Evolutionary conservation across 2,329 filamentous ascomycete genomes (phyloP).

Genomic region (Zymoseptoria ardabiliae): DNA sequence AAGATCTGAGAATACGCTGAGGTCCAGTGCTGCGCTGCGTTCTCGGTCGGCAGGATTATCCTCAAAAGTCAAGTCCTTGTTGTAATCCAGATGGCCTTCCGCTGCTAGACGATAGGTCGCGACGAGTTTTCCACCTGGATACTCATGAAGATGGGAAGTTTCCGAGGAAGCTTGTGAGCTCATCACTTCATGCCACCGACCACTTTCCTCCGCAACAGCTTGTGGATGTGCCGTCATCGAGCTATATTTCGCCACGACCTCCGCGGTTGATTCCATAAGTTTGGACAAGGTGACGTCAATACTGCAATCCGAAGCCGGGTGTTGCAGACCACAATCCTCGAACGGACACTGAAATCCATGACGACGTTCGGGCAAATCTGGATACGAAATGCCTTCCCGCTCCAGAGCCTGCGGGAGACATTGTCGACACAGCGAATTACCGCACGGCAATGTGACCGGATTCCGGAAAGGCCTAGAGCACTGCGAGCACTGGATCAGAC

Average conservation of each 20-base stretch:
- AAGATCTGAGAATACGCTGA: slow-evolving; percentile 48
- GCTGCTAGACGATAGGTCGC: slow-evolving; percentile 61
- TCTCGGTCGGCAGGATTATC: slow-evolving; percentile 29
- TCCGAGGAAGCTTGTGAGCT: slow-evolving; percentile 26
- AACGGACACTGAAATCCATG: slow-evolving; percentile 71
- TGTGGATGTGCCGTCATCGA: slow-evolving; percentile 30
- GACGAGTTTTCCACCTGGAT: slow-evolving; percentile 53
- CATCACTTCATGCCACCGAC: slow-evolving; percentile 30
- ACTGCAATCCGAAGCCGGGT: slow-evolving; percentile 69
- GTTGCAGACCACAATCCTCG: slow-evolving; percentile 57
- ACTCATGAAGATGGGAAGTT: slow-evolving; percentile 34
- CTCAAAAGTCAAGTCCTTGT: slow-evolving; percentile 21
- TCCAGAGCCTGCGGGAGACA: slow-evolving; percentile 64
- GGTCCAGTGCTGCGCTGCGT: slow-evolving; percentile 37
- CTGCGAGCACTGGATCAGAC: slow-evolving; percentile 67
- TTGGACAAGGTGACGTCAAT: slow-evolving; percentile 71
- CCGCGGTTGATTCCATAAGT: slow-evolving; percentile 54
- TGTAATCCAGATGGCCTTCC: slow-evolving; percentile 52
- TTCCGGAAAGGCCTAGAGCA: slow-evolving; percentile 62
- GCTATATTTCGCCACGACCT: slow-evolving; percentile 42
- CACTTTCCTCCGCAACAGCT: slow-evolving; percentile 35
- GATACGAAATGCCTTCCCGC: slow-evolving; percentile 69
- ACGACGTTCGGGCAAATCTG: slow-evolving; percentile 57
- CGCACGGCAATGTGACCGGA: slow-evolving; percentile 74
- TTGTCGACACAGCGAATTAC: slow-evolving; percentile 64